A percentile compares a stretch with the other conserved stretches of the same genome.
Evolutionary conservation across 2,329 filamentous ascomycete genomes (phyloP).

Genomic region (Ilyonectria destructans): DNA sequence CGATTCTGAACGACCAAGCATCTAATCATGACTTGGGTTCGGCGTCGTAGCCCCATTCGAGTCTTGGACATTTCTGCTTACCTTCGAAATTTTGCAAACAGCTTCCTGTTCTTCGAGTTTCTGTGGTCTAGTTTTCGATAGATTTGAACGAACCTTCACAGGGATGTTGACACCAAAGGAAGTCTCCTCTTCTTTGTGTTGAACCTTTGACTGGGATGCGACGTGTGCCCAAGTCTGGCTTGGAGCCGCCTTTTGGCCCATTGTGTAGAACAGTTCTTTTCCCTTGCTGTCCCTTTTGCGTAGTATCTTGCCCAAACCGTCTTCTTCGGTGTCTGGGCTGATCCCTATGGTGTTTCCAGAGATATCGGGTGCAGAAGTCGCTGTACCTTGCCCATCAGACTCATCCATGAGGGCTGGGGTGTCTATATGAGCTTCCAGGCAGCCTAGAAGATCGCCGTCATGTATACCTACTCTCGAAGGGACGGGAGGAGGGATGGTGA

Average conservation of each 20-base stretch:
- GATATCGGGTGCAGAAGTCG: not conserved
- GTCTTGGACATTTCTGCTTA: not conserved
- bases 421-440: slow-evolving; percentile 26
- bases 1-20: not conserved
- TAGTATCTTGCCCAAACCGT: slow-evolving; percentile 32
- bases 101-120: not conserved
- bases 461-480: not conserved
- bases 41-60: not conserved
- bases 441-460: slow-evolving; percentile 38
- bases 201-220: slow-evolving; percentile 13
- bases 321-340: not conserved
- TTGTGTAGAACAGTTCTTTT: slow-evolving; percentile 39
- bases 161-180: slow-evolving; percentile 33
- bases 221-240: slow-evolving; percentile 30
- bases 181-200: slow-evolving; percentile 16
- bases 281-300: slow-evolving; percentile 21
- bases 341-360: not conserved
- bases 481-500: not conserved
- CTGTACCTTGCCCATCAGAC: too few species aligned
- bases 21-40: not conserved
- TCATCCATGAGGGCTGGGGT: slow-evolving; percentile 38
- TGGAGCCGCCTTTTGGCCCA: slow-evolving; percentile 43
- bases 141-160: slow-evolving; percentile 9
- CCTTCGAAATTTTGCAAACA: not conserved
- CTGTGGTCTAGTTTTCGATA: not conserved